These are phyloP conservation scores for Fusarium paranaense DNA, from an alignment of 2,329 filamentous ascomycete genomes.

Conservation along the genomic window DNA sequence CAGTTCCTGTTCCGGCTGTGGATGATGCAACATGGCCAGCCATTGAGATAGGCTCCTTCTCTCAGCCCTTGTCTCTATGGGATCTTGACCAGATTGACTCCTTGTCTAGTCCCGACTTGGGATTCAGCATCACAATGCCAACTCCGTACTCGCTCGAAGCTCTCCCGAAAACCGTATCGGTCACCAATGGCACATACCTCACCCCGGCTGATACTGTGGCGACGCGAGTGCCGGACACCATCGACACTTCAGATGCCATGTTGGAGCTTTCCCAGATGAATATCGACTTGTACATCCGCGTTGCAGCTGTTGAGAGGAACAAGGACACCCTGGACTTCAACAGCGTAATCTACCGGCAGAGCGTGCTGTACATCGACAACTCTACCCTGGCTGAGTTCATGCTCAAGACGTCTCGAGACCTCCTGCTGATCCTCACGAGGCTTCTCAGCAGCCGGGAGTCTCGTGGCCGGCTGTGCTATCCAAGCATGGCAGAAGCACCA, in stretches of 20 bases:
- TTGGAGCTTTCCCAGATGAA: background rate
- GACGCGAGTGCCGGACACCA: background rate
- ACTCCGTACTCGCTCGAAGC: background rate
- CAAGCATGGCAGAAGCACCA: background rate
- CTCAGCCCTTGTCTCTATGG: background rate
- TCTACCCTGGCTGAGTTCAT: background rate
- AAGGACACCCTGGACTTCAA: background rate
- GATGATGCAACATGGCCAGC: background rate
- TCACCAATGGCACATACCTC: background rate
- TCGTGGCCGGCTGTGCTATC: background rate
- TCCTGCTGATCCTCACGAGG: background rate
- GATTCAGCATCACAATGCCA: background rate
- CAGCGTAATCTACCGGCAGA: background rate
- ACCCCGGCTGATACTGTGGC: background rate
- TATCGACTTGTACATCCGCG: background rate
- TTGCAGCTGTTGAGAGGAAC: background rate
- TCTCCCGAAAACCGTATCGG: background rate
- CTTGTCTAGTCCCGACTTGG: background rate
- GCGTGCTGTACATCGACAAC: background rate
- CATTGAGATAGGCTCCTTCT: background rate
- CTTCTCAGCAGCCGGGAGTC: background rate
- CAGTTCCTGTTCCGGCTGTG: background rate
- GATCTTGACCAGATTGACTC: background rate
- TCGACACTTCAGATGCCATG: background rate
- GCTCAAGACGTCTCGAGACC: background rate